These are phyloP conservation scores for Viscum album DNA, from an alignment of 177 flowering plant species.

Conservation along the genomic window DNA sequence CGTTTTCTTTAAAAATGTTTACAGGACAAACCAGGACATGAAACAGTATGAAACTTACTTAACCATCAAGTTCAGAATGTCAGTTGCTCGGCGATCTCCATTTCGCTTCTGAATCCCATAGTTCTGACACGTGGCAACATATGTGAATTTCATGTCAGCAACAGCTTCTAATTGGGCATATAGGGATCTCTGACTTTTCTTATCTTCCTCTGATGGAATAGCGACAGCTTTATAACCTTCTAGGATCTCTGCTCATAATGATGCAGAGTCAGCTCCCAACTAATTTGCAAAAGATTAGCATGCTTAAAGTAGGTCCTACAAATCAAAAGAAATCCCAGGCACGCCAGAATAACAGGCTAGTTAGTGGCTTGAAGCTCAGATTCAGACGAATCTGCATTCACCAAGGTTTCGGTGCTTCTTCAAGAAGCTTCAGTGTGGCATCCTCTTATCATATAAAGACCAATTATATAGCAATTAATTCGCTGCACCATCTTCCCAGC, in stretches of 20 bases:
- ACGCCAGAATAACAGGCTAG: neutral
- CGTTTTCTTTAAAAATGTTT: neutral
- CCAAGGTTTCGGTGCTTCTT: neutral
- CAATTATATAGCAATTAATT: too few species aligned
- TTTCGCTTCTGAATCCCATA: slow-evolving; percentile 88
- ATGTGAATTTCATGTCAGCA: slow-evolving; percentile 94
- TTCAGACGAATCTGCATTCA: neutral
- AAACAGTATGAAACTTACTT: slow-evolving; percentile 49
- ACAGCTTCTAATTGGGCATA: slow-evolving; percentile 78
- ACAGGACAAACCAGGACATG: neutral
- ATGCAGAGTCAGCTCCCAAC: slow-evolving; percentile 11
- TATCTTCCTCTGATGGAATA: slow-evolving; percentile 63
- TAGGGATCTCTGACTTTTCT: slow-evolving; percentile 72
- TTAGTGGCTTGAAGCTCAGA: too few species aligned
- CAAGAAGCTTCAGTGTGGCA: too few species aligned
- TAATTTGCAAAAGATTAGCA: neutral
- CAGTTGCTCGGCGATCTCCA: slow-evolving; percentile 95
- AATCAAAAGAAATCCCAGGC: neutral
- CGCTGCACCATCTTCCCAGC: too few species aligned
- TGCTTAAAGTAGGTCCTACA: neutral
- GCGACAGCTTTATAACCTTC: slow-evolving; percentile 75
- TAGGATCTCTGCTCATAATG: slow-evolving; percentile 47
- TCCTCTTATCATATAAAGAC: too few species aligned
- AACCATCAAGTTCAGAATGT: slow-evolving; percentile 88
- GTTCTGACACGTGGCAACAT: slow-evolving; percentile 88